Base-by-base conservation (phyloP, 2,329 filamentous ascomycete genomes). In the Chrysoporthe cubensis region DNA sequence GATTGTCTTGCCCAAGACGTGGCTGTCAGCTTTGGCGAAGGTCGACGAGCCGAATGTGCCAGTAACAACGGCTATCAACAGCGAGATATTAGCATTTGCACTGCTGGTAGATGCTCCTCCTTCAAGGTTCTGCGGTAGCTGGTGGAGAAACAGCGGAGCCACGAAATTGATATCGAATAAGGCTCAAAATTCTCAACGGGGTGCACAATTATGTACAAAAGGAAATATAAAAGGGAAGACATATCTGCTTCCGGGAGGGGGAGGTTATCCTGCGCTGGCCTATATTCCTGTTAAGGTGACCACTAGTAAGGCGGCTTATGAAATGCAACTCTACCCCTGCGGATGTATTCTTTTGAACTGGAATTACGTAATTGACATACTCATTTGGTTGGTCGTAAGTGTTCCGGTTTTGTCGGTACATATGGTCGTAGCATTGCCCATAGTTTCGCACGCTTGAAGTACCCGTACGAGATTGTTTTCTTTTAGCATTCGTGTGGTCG, bases 341-440 rank as follows among this genome's bases (percentile, higher is more conserved):
- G 18, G 16, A 48, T 6, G 6, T 21, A 26, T 8, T 48, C 7
- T 48, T 21, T 21, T 50, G 2, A 16, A 34, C 9, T 34, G 1
- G 26, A 52, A 26, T 26, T 16, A 13, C 16, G 50, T 5, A 57
- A 18, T 7, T n/a, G 52, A 57, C 54, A 2, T 57, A 57, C 54
- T 91, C 90, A 92, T 92, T 76, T 89, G 88, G 75, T 92, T 92
- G 68, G 91, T 89, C 0, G 90, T 93, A 21, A 93, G 79, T 5
- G 90, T 93, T 62, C 90, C 90, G 1, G 90, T 93, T 78, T 93
- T 93, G 77, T 93, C 92, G 4, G 91, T 94, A 78, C 92, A 95
- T 21, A 71, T 50, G 9, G 74, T 74, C 0, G 75, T 77, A 2
- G 87, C 88, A 73, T 90, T 89, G 5, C 89, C 89, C 88, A 91